These are phyloP conservation scores for Aspergillus avenaceus DNA, from an alignment of 495 filamentous ascomycete species.

Conservation along the genomic window DNA sequence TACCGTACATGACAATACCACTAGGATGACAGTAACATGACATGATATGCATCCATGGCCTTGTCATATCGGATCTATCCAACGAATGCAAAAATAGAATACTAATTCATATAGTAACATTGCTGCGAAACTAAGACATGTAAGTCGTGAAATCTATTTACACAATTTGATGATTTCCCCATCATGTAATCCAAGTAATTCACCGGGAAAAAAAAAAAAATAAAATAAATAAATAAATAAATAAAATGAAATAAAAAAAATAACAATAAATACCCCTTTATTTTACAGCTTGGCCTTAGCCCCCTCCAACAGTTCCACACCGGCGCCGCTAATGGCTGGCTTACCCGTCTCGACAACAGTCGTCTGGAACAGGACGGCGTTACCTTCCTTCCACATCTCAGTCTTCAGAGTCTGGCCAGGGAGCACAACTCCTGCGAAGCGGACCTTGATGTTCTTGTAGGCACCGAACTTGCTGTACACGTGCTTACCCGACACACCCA, in stretches of 20 bases:
- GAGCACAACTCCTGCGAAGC: slow-evolving; percentile 88
- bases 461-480: slow-evolving; percentile 78
- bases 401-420: slow-evolving; percentile 93
- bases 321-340: slow-evolving; percentile 81
- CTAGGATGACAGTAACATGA: too few species aligned
- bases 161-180: slow-evolving; percentile 18
- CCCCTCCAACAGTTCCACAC: slow-evolving; percentile 70
- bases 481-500: slow-evolving; percentile 87
- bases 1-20: not conserved
- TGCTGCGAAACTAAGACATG: slow-evolving; percentile 1
- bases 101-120: too few species aligned
- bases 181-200: too few species aligned
- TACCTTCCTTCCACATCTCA: slow-evolving; percentile 98
- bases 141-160: slow-evolving; percentile 17
- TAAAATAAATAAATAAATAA: too few species aligned
- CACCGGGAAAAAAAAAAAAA: too few species aligned
- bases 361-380: slow-evolving; percentile 84
- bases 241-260: too few species aligned
- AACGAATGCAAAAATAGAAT: too few species aligned
- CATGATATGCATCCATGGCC: too few species aligned
- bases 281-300: slow-evolving; percentile 60
- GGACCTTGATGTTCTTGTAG: slow-evolving; percentile 92
- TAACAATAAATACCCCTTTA: too few species aligned
- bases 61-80: too few species aligned
- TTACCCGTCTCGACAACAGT: slow-evolving; percentile 97